phyloP scores from a whole-genome alignment of 345 rosid genomes.

The Citrus sinensis region DVS_A1.0 CM039163.1:34779501-34780000 shows the following conservation, averaged over 20 bases:
- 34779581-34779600: no score
- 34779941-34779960: conserved; percentile 80
- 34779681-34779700: conserved; percentile 25
- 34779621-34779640: conserved; percentile 17
- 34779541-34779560: no score
- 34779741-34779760: conserved; percentile 16
- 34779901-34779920: conserved; percentile 77
- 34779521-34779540: no score
- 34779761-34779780: neutral
- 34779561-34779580: no score
- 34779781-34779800: conserved; percentile 19
- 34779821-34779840: conserved; percentile 59
- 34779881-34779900: conserved; percentile 37
- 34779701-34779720: conserved; percentile 22
- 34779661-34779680: conserved; percentile 27
- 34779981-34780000: conserved; percentile 72
- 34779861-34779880: conserved; percentile 33
- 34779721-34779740: conserved; percentile 9
- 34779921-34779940: conserved; percentile 71
- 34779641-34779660: conserved; percentile 15
- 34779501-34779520: no score
- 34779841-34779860: conserved; percentile 34
- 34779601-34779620: conserved; percentile 18
- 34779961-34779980: conserved; percentile 71
- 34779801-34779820: conserved; percentile 61